phyloP scores from a whole-genome alignment of 129 eudicot genomes.

The Tagetes patula region DNA sequence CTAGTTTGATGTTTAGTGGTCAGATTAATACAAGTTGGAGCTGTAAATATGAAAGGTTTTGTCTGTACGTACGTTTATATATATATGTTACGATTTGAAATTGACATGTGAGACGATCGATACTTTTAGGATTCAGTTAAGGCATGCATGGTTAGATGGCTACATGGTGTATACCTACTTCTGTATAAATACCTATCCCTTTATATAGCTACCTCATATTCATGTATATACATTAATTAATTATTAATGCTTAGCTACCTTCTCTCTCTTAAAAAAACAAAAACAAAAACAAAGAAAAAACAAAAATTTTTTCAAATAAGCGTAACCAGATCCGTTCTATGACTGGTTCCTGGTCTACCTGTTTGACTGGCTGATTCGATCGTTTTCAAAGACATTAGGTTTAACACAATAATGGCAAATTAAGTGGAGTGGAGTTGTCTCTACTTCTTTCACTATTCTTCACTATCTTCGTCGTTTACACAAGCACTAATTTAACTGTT shows the following conservation, averaged over 20 bases:
- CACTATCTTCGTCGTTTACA: no score
- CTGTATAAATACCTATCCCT: constrained; percentile 39
- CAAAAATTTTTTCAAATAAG: no score
- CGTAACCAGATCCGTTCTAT: no score
- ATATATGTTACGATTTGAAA: constrained; percentile 27
- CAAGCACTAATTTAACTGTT: no score
- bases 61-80: constrained; percentile 11
- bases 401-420: no score
- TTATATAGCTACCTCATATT: constrained; percentile 36
- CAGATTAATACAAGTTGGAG: constrained; percentile 41
- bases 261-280: not conserved
- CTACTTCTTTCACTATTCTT: no score
- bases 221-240: constrained; percentile 21
- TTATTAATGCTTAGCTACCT: no score
- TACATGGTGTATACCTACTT: constrained; percentile 42
- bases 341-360: no score
- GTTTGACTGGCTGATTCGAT: no score
- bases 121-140: constrained; percentile 42
- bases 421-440: no score
- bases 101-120: constrained; percentile 43
- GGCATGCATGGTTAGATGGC: constrained; percentile 39
- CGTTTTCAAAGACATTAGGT: no score
- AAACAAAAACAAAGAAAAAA: no score
- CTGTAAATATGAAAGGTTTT: constrained; percentile 35
- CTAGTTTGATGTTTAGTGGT: constrained; percentile 42